phyloP scores from a whole-genome alignment of 2,329 filamentous ascomycete genomes.

The Didymella lethalis region DNA sequence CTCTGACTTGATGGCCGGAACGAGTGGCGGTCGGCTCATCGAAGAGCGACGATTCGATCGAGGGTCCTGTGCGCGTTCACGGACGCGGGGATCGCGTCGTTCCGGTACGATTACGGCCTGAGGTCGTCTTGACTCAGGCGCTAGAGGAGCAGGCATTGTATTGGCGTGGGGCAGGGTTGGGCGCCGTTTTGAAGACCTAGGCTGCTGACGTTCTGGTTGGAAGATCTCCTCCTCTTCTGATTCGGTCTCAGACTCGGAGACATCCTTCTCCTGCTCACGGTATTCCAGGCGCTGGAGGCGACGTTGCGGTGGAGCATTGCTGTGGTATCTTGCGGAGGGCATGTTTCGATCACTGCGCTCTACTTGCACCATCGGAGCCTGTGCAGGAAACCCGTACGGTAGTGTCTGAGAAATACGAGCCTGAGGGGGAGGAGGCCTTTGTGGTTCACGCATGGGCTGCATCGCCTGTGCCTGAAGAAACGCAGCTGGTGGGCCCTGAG shows the following conservation, averaged over 20 bases:
- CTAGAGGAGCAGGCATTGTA: constrained; percentile 29
- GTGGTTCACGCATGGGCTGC: constrained; percentile 7
- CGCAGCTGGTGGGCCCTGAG: constrained; percentile 1
- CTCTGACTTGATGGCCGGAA: constrained; percentile 44
- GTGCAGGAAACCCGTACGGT: neutral
- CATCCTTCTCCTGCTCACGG: constrained; percentile 6
- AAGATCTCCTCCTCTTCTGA: constrained; percentile 10
- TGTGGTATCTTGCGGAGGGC: constrained; percentile 41
- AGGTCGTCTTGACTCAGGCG: constrained; percentile 1
- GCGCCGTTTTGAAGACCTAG: constrained; percentile 22
- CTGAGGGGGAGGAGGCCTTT: constrained; percentile 30
- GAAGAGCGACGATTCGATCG: constrained; percentile 33
- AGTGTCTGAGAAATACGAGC: neutral
- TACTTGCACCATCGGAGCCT: constrained; percentile 32
- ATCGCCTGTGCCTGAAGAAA: constrained; percentile 25
- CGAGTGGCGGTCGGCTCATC: constrained; percentile 44
- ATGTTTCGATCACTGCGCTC: constrained; percentile 29
- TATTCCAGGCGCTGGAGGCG: constrained; percentile 5
- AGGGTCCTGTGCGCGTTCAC: constrained; percentile 25
- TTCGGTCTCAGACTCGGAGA: constrained; percentile 15
- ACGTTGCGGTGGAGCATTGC: constrained; percentile 19
- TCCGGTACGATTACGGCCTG: constrained; percentile 31
- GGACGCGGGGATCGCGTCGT: constrained; percentile 22
- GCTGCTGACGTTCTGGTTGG: constrained; percentile 10
- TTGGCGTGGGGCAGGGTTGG: constrained; percentile 38